Percentiles rank a stretch among this genome's conserved stretches.
phyloP scores from a whole-genome alignment of 371 early-diverging fungal species.

The Mucor lusitanicus region DNA sequence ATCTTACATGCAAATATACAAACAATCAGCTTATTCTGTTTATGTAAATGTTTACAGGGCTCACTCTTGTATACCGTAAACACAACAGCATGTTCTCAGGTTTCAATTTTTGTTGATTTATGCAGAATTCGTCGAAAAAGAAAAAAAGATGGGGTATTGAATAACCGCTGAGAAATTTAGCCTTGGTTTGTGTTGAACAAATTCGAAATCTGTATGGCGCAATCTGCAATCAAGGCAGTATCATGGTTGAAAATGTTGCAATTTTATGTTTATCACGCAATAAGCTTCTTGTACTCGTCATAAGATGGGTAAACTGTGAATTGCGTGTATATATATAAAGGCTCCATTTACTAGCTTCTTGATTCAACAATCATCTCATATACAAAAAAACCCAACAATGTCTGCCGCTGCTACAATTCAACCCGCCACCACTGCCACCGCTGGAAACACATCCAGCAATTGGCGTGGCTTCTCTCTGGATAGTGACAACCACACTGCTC shows the following conservation, averaged over 20 bases:
- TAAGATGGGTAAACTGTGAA: neutral
- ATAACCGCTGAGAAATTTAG: neutral
- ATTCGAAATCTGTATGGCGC: neutral
- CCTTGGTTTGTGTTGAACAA: neutral
- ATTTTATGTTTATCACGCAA: slow-evolving; percentile 12
- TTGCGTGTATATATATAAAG: neutral
- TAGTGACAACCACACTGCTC: slow-evolving; percentile 12
- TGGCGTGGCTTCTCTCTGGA: slow-evolving; percentile 17
- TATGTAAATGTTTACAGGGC: neutral
- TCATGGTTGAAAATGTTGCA: slow-evolving; percentile 4
- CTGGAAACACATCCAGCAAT: neutral
- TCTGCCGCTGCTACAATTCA: slow-evolving; percentile 2
- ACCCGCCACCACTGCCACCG: neutral
- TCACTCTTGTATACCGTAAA: neutral
- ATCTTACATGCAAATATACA: neutral
- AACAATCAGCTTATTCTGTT: too few relatives aligned
- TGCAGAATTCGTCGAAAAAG: neutral
- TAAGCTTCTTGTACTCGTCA: neutral
- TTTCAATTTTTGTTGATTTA: neutral
- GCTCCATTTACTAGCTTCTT: neutral
- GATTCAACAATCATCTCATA: neutral
- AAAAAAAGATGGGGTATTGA: neutral
- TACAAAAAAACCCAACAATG: neutral
- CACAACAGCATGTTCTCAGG: neutral
- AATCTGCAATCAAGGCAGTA: neutral